Evolutionary conservation across 805 yeast species (phyloP), one percentile per base, ranked within the genome.

Genomic region (Ascoidea asiatica): DNA sequence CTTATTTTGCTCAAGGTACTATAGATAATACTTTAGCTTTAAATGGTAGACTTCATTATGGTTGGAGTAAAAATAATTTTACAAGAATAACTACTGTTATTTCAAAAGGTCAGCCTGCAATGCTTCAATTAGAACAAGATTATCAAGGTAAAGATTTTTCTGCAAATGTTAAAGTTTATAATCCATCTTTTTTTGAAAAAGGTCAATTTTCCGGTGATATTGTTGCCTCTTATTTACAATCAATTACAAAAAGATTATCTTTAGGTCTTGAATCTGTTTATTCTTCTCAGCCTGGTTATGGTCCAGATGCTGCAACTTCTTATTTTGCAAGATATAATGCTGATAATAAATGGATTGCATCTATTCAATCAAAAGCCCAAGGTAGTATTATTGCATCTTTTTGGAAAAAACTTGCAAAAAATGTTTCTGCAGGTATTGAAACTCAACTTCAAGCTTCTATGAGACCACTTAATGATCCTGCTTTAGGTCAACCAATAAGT

Each of bases 81-180:
- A 75, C 95, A 49, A 89, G 88, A 67, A 76, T 84, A 49, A 86
- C 94, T 56, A 70, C 88, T 62, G 97, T 90, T 70, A 70, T 88
- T 53, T 85, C 94, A 54, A 70, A 79, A 51, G 85, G 81, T 52
- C 96, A 89, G 69, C 96, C 92, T 52, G 71, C 92, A 47, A 87
- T 90, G 95, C 73, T 84, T 51, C 97, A 92, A 69, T 71, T 90
- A 55, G 98, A 92, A 72, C 97, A 92, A 63, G 98, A 92, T 65
- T 81, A 77, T 69, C 90, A 83, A 66, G 96, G 90, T 49, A 65
- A 73, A 46, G 98, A 92, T 63, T 88, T 78, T 61, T 81, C 95
- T 43, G 63, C 89, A 60, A 89, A 89, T 72, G 70, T 92, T 60
- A 94, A 92, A 70, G 72, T 94, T 45, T 73, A 89, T 61, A 92